Evolutionary conservation across 2,329 filamentous ascomycete genomes (phyloP), one percentile per base, ranked within the genome.

Genomic region (Trichoderma harzianum): DNA sequence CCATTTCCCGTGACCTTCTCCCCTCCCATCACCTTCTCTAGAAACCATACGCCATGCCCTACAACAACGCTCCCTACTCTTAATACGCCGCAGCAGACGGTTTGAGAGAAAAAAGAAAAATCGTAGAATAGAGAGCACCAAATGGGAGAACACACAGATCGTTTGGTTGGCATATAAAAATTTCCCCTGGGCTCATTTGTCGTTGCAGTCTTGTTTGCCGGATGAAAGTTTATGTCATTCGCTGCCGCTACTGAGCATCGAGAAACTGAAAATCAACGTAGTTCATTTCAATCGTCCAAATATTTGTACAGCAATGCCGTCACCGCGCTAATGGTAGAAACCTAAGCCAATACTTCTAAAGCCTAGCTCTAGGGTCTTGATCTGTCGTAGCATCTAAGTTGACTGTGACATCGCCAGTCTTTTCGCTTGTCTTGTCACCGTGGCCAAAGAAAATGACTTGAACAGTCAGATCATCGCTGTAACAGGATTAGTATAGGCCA

Each of bases 381-480:
- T 79, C 76, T 51, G 92, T 93, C 73, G 91, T 97, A 2, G 96
- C 96, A 78, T 98, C 95, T 74, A 91, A 86, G 82, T 98, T 99
- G 72, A 97, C 81, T 6, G 91, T 88, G 6, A 98, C 92, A 74
- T 92, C 91, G 43, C 95, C 94, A 16, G 67, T 62, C 67, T 69
- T 61, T 16, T 69, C 65, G 67, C 67, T 62, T 34, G 88, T 92
- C 79, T 91, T 91, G 68, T 91, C 85, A 43, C 91, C 89, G 76
- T 97, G 90, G 73, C 96, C 96, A 78, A 99, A 99, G 87, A 99
- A 99, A 78, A 99, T 97, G 73, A 99, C 96, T 81, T 99, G 94
- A 18, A 99, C 95, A 0, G 96, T 99, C 74, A 99, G 84, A 80
- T 99, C 96, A 79, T 99, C 96, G 76, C 94, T 95, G 57, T 7